Percentiles rank a stretch among this genome's conserved stretches.
phyloP scores from a whole-genome alignment of 2,329 filamentous ascomycete genomes.

The Scedosporium dehoogii region DNA sequence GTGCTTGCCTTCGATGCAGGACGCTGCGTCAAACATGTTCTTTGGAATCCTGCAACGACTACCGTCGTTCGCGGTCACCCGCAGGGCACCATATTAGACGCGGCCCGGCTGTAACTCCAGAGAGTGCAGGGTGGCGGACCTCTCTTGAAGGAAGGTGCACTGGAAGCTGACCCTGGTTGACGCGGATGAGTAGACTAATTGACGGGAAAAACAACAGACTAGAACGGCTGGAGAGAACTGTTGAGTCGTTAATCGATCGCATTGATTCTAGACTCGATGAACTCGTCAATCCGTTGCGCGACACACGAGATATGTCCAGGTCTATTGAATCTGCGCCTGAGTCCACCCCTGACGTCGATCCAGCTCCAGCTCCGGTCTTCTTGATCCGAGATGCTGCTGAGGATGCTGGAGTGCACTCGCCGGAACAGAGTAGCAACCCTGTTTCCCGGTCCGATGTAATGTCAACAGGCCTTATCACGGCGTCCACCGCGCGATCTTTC shows the following conservation, averaged over 20 bases:
- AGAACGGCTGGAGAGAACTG: background rate
- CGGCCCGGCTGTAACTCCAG: background rate
- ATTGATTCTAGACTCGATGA: slow-evolving; percentile 6
- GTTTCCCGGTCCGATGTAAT: slow-evolving; percentile 12
- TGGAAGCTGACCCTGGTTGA: no score
- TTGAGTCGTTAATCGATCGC: background rate
- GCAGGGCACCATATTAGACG: background rate
- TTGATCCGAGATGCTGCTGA: slow-evolving; percentile 18
- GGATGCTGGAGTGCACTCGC: slow-evolving; percentile 14
- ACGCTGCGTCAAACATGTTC: background rate
- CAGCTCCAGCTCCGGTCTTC: slow-evolving; percentile 15
- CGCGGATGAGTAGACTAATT: background rate
- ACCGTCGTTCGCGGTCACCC: background rate
- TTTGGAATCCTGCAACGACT: background rate
- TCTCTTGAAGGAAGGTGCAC: no score
- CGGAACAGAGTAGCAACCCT: slow-evolving; percentile 5
- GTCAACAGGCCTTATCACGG: slow-evolving; percentile 11
- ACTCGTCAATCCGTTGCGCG: background rate
- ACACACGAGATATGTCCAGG: no score
- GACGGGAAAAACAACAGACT: background rate
- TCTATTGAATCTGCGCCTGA: no score
- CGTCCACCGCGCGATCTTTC: no score
- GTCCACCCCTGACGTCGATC: background rate
- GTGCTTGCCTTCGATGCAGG: background rate
- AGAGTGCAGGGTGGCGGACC: background rate